These are phyloP conservation scores for Aureobasidium zeae DNA, from an alignment of 2,329 filamentous ascomycete species.

Conservation along the genomic window DNA sequence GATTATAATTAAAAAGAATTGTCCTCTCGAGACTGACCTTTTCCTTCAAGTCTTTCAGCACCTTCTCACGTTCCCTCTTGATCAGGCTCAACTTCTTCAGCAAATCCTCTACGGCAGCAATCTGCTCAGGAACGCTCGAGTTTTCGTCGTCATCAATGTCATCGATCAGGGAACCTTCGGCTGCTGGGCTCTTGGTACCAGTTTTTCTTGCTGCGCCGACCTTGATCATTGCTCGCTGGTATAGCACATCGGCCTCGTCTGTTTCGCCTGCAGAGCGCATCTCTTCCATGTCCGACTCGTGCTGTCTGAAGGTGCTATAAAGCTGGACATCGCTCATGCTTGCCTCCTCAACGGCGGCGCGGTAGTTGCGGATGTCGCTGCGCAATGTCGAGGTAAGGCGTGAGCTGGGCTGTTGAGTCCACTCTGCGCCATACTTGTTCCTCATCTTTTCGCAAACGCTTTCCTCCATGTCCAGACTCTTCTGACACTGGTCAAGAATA, in stretches of 20 bases:
- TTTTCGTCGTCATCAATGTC: conserved; percentile 82
- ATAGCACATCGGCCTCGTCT: conserved; percentile 79
- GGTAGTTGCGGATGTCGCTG: conserved; percentile 78
- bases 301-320: conserved; percentile 72
- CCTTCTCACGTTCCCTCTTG: conserved; percentile 83
- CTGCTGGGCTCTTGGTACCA: conserved; percentile 46
- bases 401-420: conserved; percentile 94
- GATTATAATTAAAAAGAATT: too few relatives aligned
- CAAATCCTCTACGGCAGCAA: conserved; percentile 77
- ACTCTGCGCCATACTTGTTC: conserved; percentile 89
- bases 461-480: conserved; percentile 92
- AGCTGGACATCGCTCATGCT: conserved; percentile 77
- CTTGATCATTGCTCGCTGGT: conserved; percentile 77
- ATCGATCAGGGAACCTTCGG: conserved; percentile 75
- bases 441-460: conserved; percentile 99
- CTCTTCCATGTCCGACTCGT: conserved; percentile 83
- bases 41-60: conserved; percentile 93
- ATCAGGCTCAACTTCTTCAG: conserved; percentile 85
- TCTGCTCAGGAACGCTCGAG: conserved; percentile 79
- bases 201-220: conserved; percentile 50
- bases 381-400: conserved; percentile 79
- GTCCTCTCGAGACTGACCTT: conserved; percentile 67
- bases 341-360: conserved; percentile 82
- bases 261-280: conserved; percentile 84
- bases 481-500: conserved; percentile 68